These are phyloP conservation scores for Ceratobasidium sp. DNA, from an alignment of 1,284 basidiomycete genomes.

Conservation along the genomic window DNA sequence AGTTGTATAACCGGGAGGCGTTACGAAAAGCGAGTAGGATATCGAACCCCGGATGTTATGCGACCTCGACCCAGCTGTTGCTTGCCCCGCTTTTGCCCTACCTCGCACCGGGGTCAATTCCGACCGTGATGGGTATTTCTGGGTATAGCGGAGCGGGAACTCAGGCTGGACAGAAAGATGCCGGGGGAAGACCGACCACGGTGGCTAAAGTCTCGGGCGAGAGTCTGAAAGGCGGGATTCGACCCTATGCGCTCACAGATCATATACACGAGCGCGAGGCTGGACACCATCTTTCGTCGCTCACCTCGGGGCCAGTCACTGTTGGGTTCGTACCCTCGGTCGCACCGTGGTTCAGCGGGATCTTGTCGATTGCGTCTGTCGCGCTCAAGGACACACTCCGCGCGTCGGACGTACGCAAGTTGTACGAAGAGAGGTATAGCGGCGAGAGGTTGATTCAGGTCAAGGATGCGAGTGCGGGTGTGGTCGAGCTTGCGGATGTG, in stretches of 20 bases:
- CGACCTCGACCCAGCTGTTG: conserved; percentile 92
- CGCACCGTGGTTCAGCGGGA: conserved; percentile 96
- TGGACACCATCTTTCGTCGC: conserved; percentile 79
- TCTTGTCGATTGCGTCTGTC: conserved; percentile 87
- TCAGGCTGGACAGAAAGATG: conserved; percentile 72
- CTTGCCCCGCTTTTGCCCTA: conserved; percentile 88
- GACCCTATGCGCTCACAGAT: conserved; percentile 92
- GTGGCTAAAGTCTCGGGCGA: conserved; percentile 87
- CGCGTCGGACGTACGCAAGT: conserved; percentile 77
- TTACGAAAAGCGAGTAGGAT: conserved; percentile 84
- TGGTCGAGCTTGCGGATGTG: conserved; percentile 84
- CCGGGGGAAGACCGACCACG: conserved; percentile 78
- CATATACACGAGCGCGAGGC: conserved; percentile 99
- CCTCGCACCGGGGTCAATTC: conserved; percentile 73
- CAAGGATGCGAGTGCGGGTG: conserved; percentile 63
- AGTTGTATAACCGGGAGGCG: conserved; percentile 85
- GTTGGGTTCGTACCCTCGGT: conserved; percentile 91
- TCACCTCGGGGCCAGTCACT: conserved; percentile 67
- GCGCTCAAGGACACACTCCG: conserved; percentile 75
- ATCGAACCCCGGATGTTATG: conserved; percentile 98
- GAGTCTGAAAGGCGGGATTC: conserved; percentile 79
- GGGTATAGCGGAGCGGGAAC: conserved; percentile 98
- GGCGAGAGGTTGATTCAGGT: conserved; percentile 81
- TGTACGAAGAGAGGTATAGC: conserved; percentile 85
- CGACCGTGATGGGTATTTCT: conserved; percentile 92